Evolutionary conservation across 2,329 filamentous ascomycete species (phyloP).

Genomic region (Aspergillus tanneri): DNA sequence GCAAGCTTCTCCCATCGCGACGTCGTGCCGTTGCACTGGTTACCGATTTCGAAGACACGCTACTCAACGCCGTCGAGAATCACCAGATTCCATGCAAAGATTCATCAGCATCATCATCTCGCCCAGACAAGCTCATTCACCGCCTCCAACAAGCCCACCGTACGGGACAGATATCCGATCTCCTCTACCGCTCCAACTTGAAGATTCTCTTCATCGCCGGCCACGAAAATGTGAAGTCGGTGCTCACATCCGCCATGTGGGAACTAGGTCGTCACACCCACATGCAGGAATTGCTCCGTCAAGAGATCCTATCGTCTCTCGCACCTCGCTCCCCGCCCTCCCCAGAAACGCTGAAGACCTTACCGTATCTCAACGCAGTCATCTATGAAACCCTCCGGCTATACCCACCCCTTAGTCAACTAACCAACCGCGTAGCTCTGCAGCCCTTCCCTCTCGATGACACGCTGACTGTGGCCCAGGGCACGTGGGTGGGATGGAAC

Average conservation of each 20-base stretch:
- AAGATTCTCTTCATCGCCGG: constrained; percentile 44
- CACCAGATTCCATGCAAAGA: background rate
- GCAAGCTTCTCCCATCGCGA: background rate
- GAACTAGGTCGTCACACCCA: constrained; percentile 28
- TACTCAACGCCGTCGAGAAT: background rate
- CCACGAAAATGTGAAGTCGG: constrained; percentile 45
- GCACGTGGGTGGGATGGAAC: constrained; percentile 45
- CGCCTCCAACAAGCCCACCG: background rate
- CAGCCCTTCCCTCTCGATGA: constrained; percentile 28
- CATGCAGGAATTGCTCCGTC: background rate
- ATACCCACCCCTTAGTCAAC: constrained; percentile 51
- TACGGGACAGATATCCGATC: constrained; percentile 15
- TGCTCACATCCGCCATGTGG: constrained; percentile 39
- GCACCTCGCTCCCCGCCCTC: background rate
- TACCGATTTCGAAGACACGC: background rate
- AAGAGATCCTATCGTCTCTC: too few relatives aligned
- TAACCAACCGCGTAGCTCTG: constrained; percentile 48
- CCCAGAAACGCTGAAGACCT: constrained; percentile 26
- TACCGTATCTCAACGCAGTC: constrained; percentile 47
- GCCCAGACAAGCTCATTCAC: background rate
- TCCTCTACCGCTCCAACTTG: constrained; percentile 43
- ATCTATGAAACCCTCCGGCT: constrained; percentile 51
- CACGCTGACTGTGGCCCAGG: constrained; percentile 34
- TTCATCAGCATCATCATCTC: too few relatives aligned
- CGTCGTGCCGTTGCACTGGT: background rate